Base-by-base conservation (phyloP, 2,329 filamentous ascomycete genomes). In the Pleurostoma richardsiae region DNA sequence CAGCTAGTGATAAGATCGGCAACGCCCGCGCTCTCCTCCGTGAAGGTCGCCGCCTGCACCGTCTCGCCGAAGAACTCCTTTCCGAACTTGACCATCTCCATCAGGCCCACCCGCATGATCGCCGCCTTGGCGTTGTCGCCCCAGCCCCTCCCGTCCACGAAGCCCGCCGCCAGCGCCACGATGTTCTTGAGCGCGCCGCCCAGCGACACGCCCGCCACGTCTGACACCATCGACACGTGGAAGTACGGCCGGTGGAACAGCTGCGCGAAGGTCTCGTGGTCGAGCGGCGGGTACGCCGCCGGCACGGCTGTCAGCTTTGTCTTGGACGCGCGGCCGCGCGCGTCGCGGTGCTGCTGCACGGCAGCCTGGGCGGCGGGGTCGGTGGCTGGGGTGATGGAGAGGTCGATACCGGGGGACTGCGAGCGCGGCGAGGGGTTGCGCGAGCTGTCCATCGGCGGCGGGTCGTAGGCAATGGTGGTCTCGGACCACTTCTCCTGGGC, bases 71-170 rank as follows among this genome's bases (percentile, higher is more conserved):
- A 99, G 74, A 97, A 99, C 58, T 86, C 83, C 66, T 91, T 90
- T 54, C 92, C 92, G 57, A 99, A 99, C 63, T 88, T 86, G 60
- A 97, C 90, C 86, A 96, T 96, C 71, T 99, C 94, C 57, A 96
- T 78, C 41, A 99, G 81, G 6, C 94, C 94, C 26, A 97, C 86
- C 39, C 94, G 88, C 90, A 99, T 97, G 50, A 99, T 85, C 41
- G 94, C 94, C n/a, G 94, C 90, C 73, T 99, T 97, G 55, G 92
- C 92, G 58, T 97, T 99, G 73, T 97, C 91, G 60, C 94, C 94
- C 92, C 94, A 99, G 54, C 92, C 92, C 51, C 92, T 82, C 33
- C 94, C 94, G 54, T 96, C 90, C 40, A 97, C 90, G 67, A 95
- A 99, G 48, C 94, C 94, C 30, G 94, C 91, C 4, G 90, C 92